A percentile compares a stretch with the other conserved stretches of the same genome.
Conservation (phyloP, 2,329 filamentous ascomycete genomes). For the Venturiaceae sp. region DNA sequence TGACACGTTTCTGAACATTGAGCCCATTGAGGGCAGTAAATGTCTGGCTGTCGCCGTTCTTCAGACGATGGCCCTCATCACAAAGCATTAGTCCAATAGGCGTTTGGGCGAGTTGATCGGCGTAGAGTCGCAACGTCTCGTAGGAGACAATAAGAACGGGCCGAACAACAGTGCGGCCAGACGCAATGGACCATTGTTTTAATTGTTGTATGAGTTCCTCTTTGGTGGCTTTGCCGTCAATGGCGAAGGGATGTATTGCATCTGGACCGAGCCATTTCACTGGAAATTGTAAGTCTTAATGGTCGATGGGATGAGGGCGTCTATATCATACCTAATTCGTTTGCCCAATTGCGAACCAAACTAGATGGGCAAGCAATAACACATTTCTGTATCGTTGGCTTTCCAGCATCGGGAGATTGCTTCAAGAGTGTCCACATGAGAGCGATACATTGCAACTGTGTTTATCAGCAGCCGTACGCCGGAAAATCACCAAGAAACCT, state of each 20-base stretch:
- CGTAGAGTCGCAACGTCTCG: constrained; percentile 85
- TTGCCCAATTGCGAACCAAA: constrained; percentile 95
- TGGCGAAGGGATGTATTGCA: constrained; percentile 85
- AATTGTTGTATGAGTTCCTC: constrained; percentile 85
- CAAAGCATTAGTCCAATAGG: constrained; percentile 89
- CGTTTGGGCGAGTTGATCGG: constrained; percentile 79
- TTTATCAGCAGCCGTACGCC: constrained; percentile 13
- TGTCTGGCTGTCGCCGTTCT: constrained; percentile 93
- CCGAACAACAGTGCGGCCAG: constrained; percentile 77
- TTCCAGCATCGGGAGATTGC: constrained; percentile 92
- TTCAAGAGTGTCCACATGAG: constrained; percentile 95
- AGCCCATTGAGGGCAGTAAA: constrained; percentile 85
- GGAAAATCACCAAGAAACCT: constrained; percentile 18
- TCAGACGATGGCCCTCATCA: constrained; percentile 91
- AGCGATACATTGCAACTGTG: constrained; percentile 75
- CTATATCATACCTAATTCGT: constrained; percentile 54
- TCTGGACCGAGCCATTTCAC: constrained; percentile 93
- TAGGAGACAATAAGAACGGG: constrained; percentile 98
- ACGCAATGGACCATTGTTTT: constrained; percentile 88
- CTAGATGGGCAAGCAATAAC: constrained; percentile 96
- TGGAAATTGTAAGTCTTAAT: constrained; percentile 13
- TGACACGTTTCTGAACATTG: constrained; percentile 85
- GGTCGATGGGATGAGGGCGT: background rate
- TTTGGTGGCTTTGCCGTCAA: constrained; percentile 93
- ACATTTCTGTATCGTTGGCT: constrained; percentile 86